Evolutionary conservation across 768 basidiomycete species (phyloP), one percentile per base, ranked within the genome.

Genomic region (Steccherinum ochraceum): DNA sequence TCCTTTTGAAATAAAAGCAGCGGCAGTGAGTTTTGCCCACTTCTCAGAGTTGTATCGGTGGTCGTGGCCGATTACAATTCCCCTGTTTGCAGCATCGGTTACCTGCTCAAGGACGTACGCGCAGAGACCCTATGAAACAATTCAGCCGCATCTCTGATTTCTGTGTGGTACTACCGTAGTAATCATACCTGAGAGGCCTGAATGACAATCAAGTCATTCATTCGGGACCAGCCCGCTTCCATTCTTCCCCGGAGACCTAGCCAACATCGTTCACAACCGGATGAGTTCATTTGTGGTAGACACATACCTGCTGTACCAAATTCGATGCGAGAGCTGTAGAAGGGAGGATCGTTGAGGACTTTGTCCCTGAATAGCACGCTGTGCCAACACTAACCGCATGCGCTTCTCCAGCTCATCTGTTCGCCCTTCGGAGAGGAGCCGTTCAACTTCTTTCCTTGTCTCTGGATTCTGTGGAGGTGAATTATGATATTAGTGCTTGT

Each of bases 221-320:
- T 93, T 50, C 87, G 78, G n/a, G 87, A 76, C 79, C 86, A 92
- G 1, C 92, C 92, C 5, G 90, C 90, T 57, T 88, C 85, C 92
- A 94, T 93, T 55, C 69, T 75, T 1, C 84, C 89, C 58, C 89
- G 72, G 19, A 92, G 71, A 48, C 90, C 90, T 86, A 55, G 3
- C 27, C 27, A 18, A 46, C 4, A 48, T 27, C n/a, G n/a, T n/a
- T n/a, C n/a, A n/a, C n/a, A n/a, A n/a, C n/a, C n/a, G n/a, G n/a
- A n/a, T n/a, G n/a, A n/a, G n/a, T n/a, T n/a, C n/a, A n/a, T n/a
- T n/a, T n/a, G n/a, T n/a, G n/a, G n/a, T n/a, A n/a, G n/a, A n/a
- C 23, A 52, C 65, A 53, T 63, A 84, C 90, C 90, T 50, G 91
- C 89, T 20, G 91, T 94, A 3, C 91, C 91, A 64, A 94, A 94